Evolutionary conservation across 805 yeast genomes (phyloP), one percentile per base, ranked within the genome.

Genomic region (Alloascoidea africana): DNA sequence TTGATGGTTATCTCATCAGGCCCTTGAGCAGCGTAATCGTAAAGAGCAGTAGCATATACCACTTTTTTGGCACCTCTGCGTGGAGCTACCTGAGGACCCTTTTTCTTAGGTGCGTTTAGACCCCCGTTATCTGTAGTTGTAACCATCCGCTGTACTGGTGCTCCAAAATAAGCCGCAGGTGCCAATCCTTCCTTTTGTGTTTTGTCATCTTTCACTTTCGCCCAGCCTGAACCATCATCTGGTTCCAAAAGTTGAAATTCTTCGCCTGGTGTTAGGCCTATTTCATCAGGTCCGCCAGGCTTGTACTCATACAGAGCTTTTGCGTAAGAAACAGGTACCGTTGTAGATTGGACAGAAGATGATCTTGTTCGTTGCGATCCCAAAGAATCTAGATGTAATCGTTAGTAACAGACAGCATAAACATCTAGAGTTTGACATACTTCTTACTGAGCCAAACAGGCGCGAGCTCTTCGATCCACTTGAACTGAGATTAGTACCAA

Each of bases 191-290:
- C 60, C n/a, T n/a, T n/a, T n/a, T n/a, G n/a, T 5, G 55, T 54
- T 0, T 72, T 73, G 3, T 68, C 68, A 16, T 54, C 50, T n/a
- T 64, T 62, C 5, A 86, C 73, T 46, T 61, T 58, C 2, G 94
- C 80, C 98, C 98, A 89, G 0, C 98, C 98, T 14, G 84, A 74
- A 0, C 96, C 96, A 44, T 83, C 87, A 52, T 91, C 97, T 1
- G 60, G 59, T 36, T 70, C 75, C 0, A 76, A 39, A 3, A 89
- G 66, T 3, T 59, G 59, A 32, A 87, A 57, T 1, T 54, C 49
- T 18, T 81, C 93, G 6, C 87, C 86, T 0, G 70, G 66, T 4
- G 50, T 38, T 1, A 87, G 60, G 2, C 72, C 54, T 1, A 75
- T 61, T 57, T 91, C 97, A 50, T 86, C 96, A 16, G 65, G 70